Conservation (phyloP, 352 stramenopile species). For the Pythium angustatum region DNA sequence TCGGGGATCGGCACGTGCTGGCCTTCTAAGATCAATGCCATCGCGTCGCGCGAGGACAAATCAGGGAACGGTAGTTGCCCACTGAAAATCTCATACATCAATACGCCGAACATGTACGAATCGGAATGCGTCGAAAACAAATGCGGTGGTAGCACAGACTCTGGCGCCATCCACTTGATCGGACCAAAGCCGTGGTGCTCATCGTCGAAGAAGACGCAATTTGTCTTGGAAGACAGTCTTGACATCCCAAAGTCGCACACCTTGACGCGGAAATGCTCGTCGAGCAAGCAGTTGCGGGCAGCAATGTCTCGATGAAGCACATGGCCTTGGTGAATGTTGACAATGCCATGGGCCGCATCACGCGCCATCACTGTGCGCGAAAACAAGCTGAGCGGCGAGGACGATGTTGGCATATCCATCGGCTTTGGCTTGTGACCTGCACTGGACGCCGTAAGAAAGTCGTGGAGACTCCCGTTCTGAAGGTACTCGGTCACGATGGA, state of each 20-base stretch:
- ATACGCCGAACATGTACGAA: constrained; percentile 75
- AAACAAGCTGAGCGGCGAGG: constrained; percentile 40
- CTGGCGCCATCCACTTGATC: constrained; percentile 76
- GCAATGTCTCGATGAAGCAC: constrained; percentile 72
- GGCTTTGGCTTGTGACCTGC: not conserved
- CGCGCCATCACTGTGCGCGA: constrained; percentile 66
- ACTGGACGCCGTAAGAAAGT: constrained; percentile 33
- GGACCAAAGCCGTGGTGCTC: constrained; percentile 58
- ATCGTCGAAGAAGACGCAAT: constrained; percentile 54
- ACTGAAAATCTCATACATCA: constrained; percentile 79
- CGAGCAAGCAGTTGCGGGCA: constrained; percentile 68
- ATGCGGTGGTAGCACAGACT: constrained; percentile 64
- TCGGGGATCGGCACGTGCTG: constrained; percentile 59
- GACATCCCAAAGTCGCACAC: constrained; percentile 74
- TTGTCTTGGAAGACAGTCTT: constrained; percentile 36
- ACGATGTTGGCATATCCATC: not conserved
- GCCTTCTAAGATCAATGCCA: constrained; percentile 61
- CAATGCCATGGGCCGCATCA: constrained; percentile 62
- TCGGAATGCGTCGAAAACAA: constrained; percentile 73
- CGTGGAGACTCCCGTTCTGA: constrained; percentile 63
- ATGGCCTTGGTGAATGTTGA: constrained; percentile 63
- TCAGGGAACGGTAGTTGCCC: constrained; percentile 54
- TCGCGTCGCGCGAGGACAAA: constrained; percentile 54
- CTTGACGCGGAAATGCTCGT: constrained; percentile 65
- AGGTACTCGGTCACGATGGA: constrained; percentile 72